Conservation (phyloP, 306 rosid species). For the Vigna hirtella region DNA sequence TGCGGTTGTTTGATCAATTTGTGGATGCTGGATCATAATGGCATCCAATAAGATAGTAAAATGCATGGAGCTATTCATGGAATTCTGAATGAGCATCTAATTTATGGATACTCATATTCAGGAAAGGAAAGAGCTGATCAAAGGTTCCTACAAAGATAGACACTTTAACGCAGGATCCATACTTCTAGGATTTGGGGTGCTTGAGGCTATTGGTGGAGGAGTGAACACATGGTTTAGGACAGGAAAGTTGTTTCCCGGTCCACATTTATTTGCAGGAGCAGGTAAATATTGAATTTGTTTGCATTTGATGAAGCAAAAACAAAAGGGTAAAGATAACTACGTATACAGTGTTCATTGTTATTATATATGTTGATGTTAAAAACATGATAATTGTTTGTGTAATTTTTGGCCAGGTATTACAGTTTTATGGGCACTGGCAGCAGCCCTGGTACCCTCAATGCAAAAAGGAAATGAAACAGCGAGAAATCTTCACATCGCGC, state of each 20-base stretch:
- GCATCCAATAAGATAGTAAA: not conserved
- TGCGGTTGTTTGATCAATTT: conserved; percentile 11
- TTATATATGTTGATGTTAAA: not conserved
- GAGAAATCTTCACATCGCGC: conserved; percentile 87
- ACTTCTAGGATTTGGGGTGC: conserved; percentile 81
- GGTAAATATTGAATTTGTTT: conserved; percentile 54
- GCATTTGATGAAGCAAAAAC: conserved; percentile 12
- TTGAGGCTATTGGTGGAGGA: conserved; percentile 86
- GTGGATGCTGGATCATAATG: conserved; percentile 13
- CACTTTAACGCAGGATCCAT: conserved; percentile 93
- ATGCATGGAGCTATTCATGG: not conserved
- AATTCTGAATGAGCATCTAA: conserved; percentile 35
- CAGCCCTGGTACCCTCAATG: conserved; percentile 91
- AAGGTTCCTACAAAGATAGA: conserved; percentile 83
- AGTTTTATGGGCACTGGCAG: conserved; percentile 91
- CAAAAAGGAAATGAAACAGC: conserved; percentile 94
- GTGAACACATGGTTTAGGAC: conserved; percentile 86
- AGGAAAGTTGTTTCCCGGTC: conserved; percentile 94
- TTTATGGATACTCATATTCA: conserved; percentile 50
- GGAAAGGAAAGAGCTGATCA: conserved; percentile 93
- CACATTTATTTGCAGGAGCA: conserved; percentile 97
- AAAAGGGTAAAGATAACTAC: not conserved
- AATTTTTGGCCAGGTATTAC: conserved; percentile 63
- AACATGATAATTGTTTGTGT: conserved; percentile 12
- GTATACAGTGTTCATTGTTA: not conserved